Conservation (phyloP, 75 land plant species). For the Chamaecyparis obtusa region DNA sequence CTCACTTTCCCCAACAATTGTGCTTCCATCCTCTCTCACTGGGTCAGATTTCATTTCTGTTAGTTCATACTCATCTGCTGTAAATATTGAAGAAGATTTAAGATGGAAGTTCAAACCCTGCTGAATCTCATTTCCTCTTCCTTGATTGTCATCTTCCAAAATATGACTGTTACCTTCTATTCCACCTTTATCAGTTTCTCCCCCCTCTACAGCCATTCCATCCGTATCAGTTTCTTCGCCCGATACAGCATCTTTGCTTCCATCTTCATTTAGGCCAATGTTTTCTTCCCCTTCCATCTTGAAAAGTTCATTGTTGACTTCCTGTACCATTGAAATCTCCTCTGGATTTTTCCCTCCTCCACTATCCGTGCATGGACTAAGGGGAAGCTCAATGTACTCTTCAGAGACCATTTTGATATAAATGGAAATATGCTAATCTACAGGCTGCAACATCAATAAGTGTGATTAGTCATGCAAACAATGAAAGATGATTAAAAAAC, state of each 20-base stretch:
- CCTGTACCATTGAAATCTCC: background rate
- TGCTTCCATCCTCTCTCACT: background rate
- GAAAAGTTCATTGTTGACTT: background rate
- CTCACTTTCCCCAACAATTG: background rate
- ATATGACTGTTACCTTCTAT: background rate
- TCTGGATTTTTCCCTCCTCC: background rate
- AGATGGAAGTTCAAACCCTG: background rate
- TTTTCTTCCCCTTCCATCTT: background rate
- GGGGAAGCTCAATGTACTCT: slow-evolving; percentile 6
- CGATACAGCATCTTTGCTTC: background rate
- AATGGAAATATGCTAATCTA: background rate
- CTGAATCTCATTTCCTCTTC: background rate
- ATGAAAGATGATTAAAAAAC: background rate
- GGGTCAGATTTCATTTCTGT: background rate
- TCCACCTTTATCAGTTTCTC: background rate
- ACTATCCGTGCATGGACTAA: background rate
- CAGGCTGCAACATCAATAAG: background rate
- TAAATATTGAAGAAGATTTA: background rate
- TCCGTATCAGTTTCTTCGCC: background rate
- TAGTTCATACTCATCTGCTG: background rate
- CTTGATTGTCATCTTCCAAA: background rate
- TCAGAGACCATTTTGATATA: slow-evolving; percentile 1
- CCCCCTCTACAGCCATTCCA: background rate
- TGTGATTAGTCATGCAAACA: background rate
- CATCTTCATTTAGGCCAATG: background rate